Evolutionary conservation across 331 rosid genomes (phyloP).

Genomic region (Cydonia oblonga): DNA sequence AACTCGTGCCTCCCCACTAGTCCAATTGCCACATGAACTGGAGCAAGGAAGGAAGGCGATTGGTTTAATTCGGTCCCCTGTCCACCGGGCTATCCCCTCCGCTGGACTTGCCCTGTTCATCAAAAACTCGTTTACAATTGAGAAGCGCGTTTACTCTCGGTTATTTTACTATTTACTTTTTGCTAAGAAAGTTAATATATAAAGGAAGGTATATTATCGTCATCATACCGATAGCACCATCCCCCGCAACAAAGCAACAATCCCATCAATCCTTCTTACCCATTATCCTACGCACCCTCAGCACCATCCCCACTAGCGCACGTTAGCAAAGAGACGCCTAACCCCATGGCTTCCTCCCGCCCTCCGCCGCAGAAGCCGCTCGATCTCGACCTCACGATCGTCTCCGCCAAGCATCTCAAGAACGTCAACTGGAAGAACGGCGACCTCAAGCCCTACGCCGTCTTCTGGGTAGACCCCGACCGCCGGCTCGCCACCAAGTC

Average conservation of each 20-base stretch:
- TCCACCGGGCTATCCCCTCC: too few relatives aligned
- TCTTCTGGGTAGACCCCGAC: constrained; percentile 72
- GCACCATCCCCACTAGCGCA: neutral
- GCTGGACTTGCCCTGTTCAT: too few relatives aligned
- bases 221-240: neutral
- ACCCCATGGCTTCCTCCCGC: constrained; percentile 55
- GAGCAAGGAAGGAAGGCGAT: too few relatives aligned
- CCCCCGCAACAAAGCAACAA: neutral
- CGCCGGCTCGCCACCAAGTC: constrained; percentile 84
- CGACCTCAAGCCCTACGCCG: constrained; percentile 72
- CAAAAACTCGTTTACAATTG: too few relatives aligned
- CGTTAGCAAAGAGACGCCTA: neutral
- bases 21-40: too few relatives aligned
- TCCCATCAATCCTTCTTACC: too few relatives aligned
- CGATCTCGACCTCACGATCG: constrained; percentile 68
- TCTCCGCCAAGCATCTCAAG: constrained; percentile 79
- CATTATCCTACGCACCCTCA: neutral
- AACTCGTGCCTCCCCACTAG: too few relatives aligned
- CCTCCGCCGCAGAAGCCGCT: constrained; percentile 56
- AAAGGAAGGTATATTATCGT: neutral
- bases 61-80: too few relatives aligned
- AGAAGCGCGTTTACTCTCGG: too few relatives aligned
- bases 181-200: neutral
- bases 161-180: too few relatives aligned
- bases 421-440: constrained; percentile 88